Conservation (phyloP, 2,329 filamentous ascomycete species). For the Colletotrichum sp. region DNA sequence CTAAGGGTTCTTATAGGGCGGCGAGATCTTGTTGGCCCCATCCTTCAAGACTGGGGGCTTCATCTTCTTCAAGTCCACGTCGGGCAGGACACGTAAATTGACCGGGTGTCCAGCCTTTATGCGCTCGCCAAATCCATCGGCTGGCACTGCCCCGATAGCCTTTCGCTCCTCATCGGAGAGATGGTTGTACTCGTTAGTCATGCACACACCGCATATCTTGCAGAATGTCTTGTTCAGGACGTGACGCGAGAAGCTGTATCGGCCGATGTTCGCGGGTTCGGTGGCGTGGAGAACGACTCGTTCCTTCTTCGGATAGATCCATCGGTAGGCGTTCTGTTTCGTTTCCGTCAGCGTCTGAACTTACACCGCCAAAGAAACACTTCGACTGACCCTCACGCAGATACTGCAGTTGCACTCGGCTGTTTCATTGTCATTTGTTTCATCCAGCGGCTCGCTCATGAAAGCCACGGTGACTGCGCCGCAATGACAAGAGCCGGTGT, state of each 20-base stretch:
- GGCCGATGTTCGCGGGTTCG: conserved; percentile 37
- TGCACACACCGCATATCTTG: conserved; percentile 47
- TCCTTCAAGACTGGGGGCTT: conserved; percentile 24
- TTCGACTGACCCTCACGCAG: conserved; percentile 40
- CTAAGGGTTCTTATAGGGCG: conserved; percentile 45
- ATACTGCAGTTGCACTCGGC: conserved; percentile 57
- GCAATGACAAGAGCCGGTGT: conserved; percentile 59
- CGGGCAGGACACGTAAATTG: conserved; percentile 43
- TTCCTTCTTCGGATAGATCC: conserved; percentile 46
- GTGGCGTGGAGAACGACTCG: conserved; percentile 43
- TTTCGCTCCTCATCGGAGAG: conserved; percentile 40
- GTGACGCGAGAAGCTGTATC: conserved; percentile 41
- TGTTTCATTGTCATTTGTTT: conserved; percentile 31
- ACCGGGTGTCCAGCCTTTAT: conserved; percentile 29
- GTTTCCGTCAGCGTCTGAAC: background rate
- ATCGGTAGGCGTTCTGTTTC: conserved; percentile 43
- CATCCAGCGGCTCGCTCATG: conserved; percentile 45
- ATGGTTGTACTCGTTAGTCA: conserved; percentile 36
- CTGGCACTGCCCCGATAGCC: conserved; percentile 24
- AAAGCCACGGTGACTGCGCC: conserved; percentile 50
- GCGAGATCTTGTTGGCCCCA: conserved; percentile 29
- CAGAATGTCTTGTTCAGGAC: conserved; percentile 50
- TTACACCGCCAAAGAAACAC: too few relatives aligned
- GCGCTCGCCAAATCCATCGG: background rate
- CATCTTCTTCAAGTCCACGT: conserved; percentile 36